A percentile compares a stretch with the other conserved stretches of the same genome.
These are phyloP conservation scores for Clavispora asparagi DNA, from an alignment of 805 yeast species.

Conservation along the genomic window DNA sequence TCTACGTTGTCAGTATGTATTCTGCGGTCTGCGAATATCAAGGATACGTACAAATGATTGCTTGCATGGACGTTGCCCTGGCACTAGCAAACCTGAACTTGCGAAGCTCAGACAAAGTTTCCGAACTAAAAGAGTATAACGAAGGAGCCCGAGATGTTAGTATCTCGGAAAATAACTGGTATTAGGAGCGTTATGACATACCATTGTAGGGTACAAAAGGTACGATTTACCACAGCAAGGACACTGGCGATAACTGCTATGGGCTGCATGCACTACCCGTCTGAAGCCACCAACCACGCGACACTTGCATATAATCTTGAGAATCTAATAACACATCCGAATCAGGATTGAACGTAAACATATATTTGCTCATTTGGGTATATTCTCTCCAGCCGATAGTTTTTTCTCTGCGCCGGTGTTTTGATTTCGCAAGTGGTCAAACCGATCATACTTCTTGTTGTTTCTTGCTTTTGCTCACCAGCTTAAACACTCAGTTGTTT, in stretches of 20 bases:
- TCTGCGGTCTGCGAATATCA: not conserved
- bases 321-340: conserved; percentile 3
- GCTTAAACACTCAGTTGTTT: not conserved
- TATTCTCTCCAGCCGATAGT: not conserved
- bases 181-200: not conserved
- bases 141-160: conserved; percentile 22
- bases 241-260: not conserved
- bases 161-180: not conserved
- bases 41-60: conserved; percentile 47
- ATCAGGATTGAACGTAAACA: conserved; percentile 9
- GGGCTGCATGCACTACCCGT: not conserved
- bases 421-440: not conserved
- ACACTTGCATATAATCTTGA: not conserved
- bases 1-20: conserved; percentile 20
- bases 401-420: not conserved
- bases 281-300: not conserved
- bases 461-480: not conserved
- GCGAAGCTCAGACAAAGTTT: conserved; percentile 53
- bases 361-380: not conserved
- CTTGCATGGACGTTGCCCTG: conserved; percentile 56
- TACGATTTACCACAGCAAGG: not conserved
- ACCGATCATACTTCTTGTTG: not conserved
- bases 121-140: conserved; percentile 58
- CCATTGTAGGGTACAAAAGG: not conserved
- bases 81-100: conserved; percentile 74